Conservation (phyloP, 1,284 basidiomycete species). For the Fomitopsis palustris region DNA sequence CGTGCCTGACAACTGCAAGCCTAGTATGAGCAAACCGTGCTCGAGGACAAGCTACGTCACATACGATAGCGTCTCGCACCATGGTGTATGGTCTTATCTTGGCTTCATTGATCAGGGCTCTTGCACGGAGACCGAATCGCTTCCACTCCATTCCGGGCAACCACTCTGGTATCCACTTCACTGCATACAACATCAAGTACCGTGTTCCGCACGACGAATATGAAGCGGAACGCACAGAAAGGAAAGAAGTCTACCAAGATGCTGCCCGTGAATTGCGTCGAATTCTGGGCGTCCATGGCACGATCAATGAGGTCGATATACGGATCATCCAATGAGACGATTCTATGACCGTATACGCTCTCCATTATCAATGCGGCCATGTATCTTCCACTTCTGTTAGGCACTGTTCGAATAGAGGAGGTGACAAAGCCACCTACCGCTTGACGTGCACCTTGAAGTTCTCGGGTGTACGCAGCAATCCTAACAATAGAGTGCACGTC, state of each 20-base stretch:
- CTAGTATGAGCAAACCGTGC: too few relatives aligned
- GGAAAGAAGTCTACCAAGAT: not conserved
- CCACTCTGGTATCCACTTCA: conserved; percentile 32
- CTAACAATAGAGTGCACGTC: not conserved
- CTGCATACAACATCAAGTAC: conserved; percentile 11
- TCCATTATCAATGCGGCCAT: not conserved
- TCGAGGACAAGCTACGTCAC: not conserved
- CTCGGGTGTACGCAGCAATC: not conserved
- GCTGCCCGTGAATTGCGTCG: too few relatives aligned
- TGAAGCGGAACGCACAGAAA: not conserved
- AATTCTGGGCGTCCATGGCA: too few relatives aligned
- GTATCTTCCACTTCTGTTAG: not conserved
- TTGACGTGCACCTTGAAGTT: not conserved
- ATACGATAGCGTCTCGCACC: conserved; percentile 20
- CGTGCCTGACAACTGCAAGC: not conserved
- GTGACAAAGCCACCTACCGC: not conserved
- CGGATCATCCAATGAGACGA: not conserved
- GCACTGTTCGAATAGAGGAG: too few relatives aligned
- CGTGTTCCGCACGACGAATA: not conserved
- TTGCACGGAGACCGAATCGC: conserved; percentile 20
- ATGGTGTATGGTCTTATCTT: conserved; percentile 22
- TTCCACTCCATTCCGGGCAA: conserved; percentile 35
- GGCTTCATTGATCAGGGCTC: conserved; percentile 13
- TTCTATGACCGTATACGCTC: not conserved
- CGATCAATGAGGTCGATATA: not conserved